Evolutionary conservation across 108 stramenopile genomes (phyloP).

Genomic region (Nannochloropsis gaditana): DNA sequence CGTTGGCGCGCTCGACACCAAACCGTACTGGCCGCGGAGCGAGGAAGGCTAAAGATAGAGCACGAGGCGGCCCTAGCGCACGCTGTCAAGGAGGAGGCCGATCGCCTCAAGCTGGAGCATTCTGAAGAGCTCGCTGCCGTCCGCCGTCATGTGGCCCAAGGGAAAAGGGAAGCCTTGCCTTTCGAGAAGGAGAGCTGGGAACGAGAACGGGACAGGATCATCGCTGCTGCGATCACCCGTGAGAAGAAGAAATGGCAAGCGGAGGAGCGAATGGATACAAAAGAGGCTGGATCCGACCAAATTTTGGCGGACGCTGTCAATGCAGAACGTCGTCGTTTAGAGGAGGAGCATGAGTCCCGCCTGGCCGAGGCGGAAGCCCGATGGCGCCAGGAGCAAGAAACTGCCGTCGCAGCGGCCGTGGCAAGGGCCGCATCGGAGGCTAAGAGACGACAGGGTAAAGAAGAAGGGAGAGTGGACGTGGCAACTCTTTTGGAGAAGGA

Average conservation of each 20-base stretch:
- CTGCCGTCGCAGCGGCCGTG: neutral
- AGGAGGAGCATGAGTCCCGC: neutral
- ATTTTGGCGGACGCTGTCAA: neutral
- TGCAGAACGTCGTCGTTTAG: neutral
- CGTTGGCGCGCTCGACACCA: neutral
- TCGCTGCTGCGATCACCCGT: neutral
- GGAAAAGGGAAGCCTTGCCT: neutral
- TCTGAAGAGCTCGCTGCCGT: neutral
- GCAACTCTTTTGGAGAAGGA: neutral
- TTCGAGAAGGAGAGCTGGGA: neutral
- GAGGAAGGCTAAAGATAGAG: neutral
- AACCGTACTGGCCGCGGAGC: neutral
- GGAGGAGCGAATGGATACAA: neutral
- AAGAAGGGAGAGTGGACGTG: neutral
- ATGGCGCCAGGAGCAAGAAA: neutral
- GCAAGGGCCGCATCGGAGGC: neutral
- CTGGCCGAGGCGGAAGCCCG: neutral
- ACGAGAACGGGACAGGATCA: neutral
- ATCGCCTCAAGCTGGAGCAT: neutral
- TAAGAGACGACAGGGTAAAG: neutral
- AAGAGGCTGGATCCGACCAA: neutral
- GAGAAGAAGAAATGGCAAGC: slow-evolving; percentile 17
- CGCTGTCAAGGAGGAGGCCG: neutral
- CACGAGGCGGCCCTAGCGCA: neutral
- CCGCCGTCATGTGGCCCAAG: neutral